Conservation (phyloP, 306 rosid species). For the Comarum palustre region DNA sequence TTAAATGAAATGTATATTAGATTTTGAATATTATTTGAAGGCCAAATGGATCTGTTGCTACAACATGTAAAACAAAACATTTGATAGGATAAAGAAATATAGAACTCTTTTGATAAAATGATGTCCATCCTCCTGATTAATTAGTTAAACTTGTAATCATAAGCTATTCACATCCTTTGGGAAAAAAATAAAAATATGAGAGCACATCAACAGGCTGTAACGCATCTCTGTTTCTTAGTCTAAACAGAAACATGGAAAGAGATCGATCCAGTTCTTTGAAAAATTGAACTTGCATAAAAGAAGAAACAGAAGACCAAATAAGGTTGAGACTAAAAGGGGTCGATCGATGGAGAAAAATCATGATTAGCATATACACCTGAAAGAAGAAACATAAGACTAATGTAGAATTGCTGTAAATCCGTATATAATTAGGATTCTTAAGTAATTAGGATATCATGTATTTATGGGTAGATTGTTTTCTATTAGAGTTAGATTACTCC, state of each 20-base stretch:
- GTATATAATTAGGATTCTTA: too few species aligned
- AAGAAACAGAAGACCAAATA: not conserved
- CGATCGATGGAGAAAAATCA: not conserved
- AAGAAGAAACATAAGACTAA: slow-evolving; percentile 15
- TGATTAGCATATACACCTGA: not conserved
- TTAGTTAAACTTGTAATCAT: not conserved
- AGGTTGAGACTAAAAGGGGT: not conserved
- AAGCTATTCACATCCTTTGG: not conserved
- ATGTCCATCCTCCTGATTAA: not conserved
- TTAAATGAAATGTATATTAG: too few species aligned
- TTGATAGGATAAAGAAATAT: not conserved
- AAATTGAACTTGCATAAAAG: not conserved
- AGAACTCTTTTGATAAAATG: not conserved
- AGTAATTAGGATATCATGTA: too few species aligned
- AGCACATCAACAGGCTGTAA: not conserved
- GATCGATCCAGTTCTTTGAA: not conserved
- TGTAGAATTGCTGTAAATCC: too few species aligned
- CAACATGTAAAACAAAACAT: not conserved
- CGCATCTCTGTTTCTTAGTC: not conserved
- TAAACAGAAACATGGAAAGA: not conserved
- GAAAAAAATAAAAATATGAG: not conserved
- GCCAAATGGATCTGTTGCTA: too few species aligned
- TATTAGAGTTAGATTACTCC: too few species aligned
- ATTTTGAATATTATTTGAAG: too few species aligned
- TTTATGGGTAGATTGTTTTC: too few species aligned